Evolutionary conservation across 139 green algal species (phyloP).

Genomic region (Dunaliella primolecta): DNA sequence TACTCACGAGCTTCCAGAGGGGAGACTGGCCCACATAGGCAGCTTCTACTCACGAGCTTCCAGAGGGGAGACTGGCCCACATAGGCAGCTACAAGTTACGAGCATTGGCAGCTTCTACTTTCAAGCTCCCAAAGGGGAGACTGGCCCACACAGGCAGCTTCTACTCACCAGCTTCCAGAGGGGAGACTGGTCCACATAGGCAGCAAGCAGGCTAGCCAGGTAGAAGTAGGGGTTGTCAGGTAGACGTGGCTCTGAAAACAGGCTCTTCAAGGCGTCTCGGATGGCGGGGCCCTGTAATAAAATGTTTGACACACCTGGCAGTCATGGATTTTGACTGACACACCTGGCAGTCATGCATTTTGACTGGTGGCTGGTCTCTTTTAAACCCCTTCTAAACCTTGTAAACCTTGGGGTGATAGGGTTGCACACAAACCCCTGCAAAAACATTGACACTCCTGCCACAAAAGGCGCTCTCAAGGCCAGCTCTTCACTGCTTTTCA

Average conservation of each 20-base stretch:
- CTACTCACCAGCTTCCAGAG: slow-evolving; percentile 18
- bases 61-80: no score
- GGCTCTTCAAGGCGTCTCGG: slow-evolving; percentile 32
- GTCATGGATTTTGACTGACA: background rate
- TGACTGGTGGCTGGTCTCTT: background rate
- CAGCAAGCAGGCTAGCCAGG: slow-evolving; percentile 41
- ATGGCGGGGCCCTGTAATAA: slow-evolving; percentile 38
- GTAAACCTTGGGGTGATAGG: no score
- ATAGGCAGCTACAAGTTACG: no score
- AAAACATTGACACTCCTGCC: no score
- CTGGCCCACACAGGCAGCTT: slow-evolving; percentile 38
- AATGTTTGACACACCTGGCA: background rate
- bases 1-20: slow-evolving; percentile 17
- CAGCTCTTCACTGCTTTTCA: no score
- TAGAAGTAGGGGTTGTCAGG: slow-evolving; percentile 58
- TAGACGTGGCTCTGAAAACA: slow-evolving; percentile 45
- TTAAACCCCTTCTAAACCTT: no score
- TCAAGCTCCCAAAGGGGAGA: slow-evolving; percentile 25
- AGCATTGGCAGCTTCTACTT: no score
- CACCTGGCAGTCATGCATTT: background rate
- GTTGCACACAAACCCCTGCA: no score
- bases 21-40: slow-evolving; percentile 38
- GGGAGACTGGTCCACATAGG: slow-evolving; percentile 35
- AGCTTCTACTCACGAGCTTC: no score
- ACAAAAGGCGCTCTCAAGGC: no score